A percentile compares a stretch with the other conserved stretches of the same genome.
Evolutionary conservation across 148 eudicot genomes (phyloP).

Genomic region (Fallopia convolvulus): DNA sequence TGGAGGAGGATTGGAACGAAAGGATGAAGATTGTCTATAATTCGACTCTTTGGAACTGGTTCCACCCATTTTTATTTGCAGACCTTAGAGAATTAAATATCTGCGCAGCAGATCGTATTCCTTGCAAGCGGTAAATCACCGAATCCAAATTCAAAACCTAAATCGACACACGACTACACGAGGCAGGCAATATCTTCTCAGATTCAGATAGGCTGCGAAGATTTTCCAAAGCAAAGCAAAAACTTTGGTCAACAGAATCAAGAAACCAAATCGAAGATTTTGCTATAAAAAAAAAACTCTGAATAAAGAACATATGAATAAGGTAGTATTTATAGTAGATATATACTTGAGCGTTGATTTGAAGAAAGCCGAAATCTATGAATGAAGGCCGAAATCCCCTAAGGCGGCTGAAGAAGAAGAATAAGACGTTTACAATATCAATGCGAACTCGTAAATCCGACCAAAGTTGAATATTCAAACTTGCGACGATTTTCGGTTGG

Average conservation of each 20-base stretch:
- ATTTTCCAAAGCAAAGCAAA: background rate
- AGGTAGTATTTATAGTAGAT: background rate
- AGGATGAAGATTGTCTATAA: conserved; percentile 1
- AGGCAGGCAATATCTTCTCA: background rate
- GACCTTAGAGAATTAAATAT: background rate
- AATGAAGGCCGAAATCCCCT: background rate
- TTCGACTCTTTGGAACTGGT: conserved; percentile 6
- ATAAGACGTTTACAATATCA: background rate
- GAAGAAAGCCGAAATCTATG: background rate
- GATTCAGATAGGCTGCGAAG: background rate
- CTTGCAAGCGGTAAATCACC: background rate
- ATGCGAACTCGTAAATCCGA: background rate
- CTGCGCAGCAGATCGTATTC: conserved; percentile 1
- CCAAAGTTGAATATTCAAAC: background rate
- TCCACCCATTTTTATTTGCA: conserved; percentile 16
- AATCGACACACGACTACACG: background rate
- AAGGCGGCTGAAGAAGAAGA: conserved; percentile 7
- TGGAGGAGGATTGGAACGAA: conserved; percentile 10
- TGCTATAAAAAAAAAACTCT: background rate
- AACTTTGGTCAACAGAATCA: background rate
- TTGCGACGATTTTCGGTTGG: background rate
- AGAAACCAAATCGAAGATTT: background rate
- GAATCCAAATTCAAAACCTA: background rate
- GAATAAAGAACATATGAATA: background rate
- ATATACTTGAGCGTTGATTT: background rate